Conservation (phyloP, 2,329 filamentous ascomycete genomes). For the Aspergillus spinulosporus region DNA sequence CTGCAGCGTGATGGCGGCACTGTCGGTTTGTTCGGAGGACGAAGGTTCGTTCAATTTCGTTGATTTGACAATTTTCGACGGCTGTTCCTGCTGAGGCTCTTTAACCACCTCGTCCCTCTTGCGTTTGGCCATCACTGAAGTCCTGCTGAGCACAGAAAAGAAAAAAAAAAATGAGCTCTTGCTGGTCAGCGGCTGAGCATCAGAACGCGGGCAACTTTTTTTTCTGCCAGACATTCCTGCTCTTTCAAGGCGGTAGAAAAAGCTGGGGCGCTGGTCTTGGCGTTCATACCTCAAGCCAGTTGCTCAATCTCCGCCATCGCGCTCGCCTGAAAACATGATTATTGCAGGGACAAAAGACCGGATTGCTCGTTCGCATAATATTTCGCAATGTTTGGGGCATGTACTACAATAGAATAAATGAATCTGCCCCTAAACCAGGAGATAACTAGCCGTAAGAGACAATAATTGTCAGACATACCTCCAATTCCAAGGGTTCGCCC, state of each 20-base stretch:
- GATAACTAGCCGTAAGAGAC: background rate
- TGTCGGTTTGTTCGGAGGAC: slow-evolving; percentile 27
- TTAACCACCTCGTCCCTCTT: slow-evolving; percentile 43
- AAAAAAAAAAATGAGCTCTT: background rate
- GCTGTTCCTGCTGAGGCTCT: slow-evolving; percentile 25
- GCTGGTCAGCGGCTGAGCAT: slow-evolving; percentile 1
- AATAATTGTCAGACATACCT: slow-evolving; percentile 5
- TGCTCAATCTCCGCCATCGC: background rate
- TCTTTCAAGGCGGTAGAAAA: slow-evolving; percentile 17
- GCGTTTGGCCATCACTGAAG: slow-evolving; percentile 44
- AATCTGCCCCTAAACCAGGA: background rate
- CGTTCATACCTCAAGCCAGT: background rate
- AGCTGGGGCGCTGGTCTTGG: background rate
- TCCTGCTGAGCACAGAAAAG: background rate
- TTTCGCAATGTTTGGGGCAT: background rate
- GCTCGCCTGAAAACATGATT: slow-evolving; percentile 10
- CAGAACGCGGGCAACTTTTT: slow-evolving; percentile 25
- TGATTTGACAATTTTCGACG: slow-evolving; percentile 39
- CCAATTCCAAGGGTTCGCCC: background rate
- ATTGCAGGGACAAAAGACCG: background rate
- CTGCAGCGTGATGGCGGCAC: slow-evolving; percentile 65
- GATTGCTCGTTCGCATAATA: background rate
- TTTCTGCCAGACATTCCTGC: slow-evolving; percentile 25
- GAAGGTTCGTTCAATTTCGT: slow-evolving; percentile 20
- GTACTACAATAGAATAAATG: background rate